phyloP scores from a whole-genome alignment of 352 stramenopile species.

The Albugo laibachii region DNA sequence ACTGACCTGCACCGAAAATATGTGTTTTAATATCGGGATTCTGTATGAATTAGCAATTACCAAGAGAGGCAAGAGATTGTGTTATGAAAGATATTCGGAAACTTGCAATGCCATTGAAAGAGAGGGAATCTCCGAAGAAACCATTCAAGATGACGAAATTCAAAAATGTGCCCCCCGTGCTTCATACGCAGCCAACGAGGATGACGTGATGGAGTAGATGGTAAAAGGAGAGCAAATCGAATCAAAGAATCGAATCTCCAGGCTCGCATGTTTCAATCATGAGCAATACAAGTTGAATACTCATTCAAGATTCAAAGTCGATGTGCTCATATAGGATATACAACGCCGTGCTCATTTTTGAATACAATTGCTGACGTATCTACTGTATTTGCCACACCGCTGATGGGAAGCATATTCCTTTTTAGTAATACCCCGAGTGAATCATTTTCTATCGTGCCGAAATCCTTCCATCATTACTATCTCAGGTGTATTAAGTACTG shows the following conservation, averaged over 20 bases:
- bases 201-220: no score
- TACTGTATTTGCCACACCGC: neutral
- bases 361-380: neutral
- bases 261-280: constrained; percentile 3
- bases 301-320: neutral
- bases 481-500: no score
- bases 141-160: constrained; percentile 80
- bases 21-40: neutral
- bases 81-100: constrained; percentile 39
- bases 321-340: no score
- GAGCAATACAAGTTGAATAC: neutral
- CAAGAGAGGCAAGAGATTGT: constrained; percentile 52
- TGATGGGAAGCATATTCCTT: no score
- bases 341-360: neutral
- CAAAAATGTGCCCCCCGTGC: constrained; percentile 41
- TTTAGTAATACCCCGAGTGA: no score
- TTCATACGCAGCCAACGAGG: constrained; percentile 31
- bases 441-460: no score
- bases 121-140: constrained; percentile 14
- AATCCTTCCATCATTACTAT: no score
- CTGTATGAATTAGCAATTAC: constrained; percentile 41
- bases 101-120: constrained; percentile 11
- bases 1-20: neutral
- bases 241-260: no score
- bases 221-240: no score